Percentiles rank a stretch among this genome's conserved stretches.
Evolutionary conservation across 441 rosid genomes (phyloP).

Genomic region (Breynia disticha): DNA sequence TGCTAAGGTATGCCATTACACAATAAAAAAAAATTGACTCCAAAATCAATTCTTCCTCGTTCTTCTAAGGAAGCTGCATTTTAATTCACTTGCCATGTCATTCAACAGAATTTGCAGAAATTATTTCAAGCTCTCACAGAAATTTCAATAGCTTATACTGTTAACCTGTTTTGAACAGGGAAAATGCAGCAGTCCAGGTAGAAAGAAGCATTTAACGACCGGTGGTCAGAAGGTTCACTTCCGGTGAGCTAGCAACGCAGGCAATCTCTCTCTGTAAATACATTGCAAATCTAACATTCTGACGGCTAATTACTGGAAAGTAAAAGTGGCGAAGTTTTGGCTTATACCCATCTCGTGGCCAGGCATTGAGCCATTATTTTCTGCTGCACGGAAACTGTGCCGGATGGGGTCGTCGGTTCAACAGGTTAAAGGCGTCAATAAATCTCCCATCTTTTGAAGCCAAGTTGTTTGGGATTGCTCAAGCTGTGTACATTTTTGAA

Average conservation of each 20-base stretch:
- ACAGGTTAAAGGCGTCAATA: no score
- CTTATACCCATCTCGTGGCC: neutral
- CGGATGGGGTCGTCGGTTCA: no score
- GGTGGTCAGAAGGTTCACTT: conserved; percentile 11
- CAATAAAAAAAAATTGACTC: neutral
- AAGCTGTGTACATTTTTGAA: no score
- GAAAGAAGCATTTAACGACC: conserved; percentile 5
- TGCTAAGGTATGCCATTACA: conserved; percentile 29
- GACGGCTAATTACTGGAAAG: neutral
- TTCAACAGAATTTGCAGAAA: no score
- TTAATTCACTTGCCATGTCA: neutral
- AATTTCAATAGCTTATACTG: neutral
- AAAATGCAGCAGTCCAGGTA: conserved; percentile 13
- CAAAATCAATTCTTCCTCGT: neutral
- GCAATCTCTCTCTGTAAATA: conserved; percentile 12
- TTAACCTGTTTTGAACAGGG: conserved; percentile 17
- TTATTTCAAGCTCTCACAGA: neutral
- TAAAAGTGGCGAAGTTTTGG: neutral
- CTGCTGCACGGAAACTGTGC: no score
- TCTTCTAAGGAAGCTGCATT: neutral
- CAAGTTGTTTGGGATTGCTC: no score
- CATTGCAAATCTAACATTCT: conserved; percentile 9
- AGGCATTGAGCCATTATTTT: no score
- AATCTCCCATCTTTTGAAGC: no score
- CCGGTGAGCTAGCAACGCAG: conserved; percentile 15